Conservation (phyloP, 2,329 filamentous ascomycete genomes). For the Colletotrichum cordylinicola region DNA sequence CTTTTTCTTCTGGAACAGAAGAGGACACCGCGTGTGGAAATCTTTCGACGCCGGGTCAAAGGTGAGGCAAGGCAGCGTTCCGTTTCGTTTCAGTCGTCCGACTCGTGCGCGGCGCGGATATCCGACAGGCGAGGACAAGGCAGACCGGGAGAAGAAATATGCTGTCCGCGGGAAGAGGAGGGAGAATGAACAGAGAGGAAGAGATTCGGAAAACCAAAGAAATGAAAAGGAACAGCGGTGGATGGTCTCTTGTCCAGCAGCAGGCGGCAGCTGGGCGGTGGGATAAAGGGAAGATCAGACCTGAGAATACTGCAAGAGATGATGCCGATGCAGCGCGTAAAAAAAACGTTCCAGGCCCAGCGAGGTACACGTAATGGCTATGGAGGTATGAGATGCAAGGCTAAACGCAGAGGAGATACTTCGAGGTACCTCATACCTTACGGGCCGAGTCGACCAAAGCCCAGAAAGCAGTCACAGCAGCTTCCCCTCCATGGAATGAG, state of each 20-base stretch:
- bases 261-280: neutral
- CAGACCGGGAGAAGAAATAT: neutral
- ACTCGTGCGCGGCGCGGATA: neutral
- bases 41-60: conserved; percentile 4
- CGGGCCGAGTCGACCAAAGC: neutral
- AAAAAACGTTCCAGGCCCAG: neutral
- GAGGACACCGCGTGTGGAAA: neutral
- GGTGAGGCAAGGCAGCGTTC: neutral
- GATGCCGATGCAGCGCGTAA: neutral
- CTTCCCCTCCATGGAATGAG: neutral
- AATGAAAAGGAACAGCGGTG: neutral
- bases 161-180: neutral
- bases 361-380: neutral
- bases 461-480: neutral
- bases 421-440: neutral
- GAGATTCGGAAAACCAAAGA: neutral
- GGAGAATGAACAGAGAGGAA: neutral
- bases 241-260: neutral
- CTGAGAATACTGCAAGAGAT: neutral
- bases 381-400: neutral
- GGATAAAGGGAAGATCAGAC: neutral
- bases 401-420: neutral
- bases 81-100: conserved; percentile 5
- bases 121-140: neutral
- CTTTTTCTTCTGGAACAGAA: neutral